Evolutionary conservation across 371 early-diverging fungal genomes (phyloP), one percentile per base, ranked within the genome.

Genomic region (Circinella minor): DNA sequence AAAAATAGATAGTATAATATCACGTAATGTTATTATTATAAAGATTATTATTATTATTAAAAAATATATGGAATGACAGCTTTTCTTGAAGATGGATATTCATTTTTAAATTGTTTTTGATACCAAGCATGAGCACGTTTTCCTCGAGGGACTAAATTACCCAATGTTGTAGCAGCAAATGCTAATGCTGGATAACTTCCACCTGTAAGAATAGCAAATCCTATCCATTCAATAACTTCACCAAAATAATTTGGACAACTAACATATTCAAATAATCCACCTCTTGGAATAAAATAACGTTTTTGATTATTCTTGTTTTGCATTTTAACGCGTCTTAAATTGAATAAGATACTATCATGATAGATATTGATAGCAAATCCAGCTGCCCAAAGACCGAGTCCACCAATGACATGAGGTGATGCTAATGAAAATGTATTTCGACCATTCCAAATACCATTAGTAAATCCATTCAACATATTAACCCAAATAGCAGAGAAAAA

Each of bases 221-320:
- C 92, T 1, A 66, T 65, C 92, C 92, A 92, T 71, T 92, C 91
- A 0, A 90, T 63, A 0, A 76, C 39, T 65, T 92, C 92, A 61
- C 86, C 79, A 27, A 91, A 73, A 68, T 89, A 92, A 67, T 88
- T 88, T 4, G 92, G 90, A 68, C 90, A 89, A 43, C 89, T 85
- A 36, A 92, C 77, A 20, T 82, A 77, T 14, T 75, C 61, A 72
- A 84, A 91, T 43, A 89, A 69, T 0, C 84, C 86, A 39, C 88
- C 89, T 15, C 68, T 38, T 0, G 92, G 92, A 13, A 92, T 79
- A 61, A 73, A 74, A 64, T 92, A 91, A 17, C 81, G 69, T 14
- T 65, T 47, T 43, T 43, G 43, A 11, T 43, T 43, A 3, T 43
- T 43, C 43, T 43, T 43, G 4, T 60, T 66, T 18, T n/a, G 60